These are phyloP conservation scores for Phytopythium sindhum DNA, from an alignment of 352 stramenopile genomes.

Conservation along the genomic window DNA sequence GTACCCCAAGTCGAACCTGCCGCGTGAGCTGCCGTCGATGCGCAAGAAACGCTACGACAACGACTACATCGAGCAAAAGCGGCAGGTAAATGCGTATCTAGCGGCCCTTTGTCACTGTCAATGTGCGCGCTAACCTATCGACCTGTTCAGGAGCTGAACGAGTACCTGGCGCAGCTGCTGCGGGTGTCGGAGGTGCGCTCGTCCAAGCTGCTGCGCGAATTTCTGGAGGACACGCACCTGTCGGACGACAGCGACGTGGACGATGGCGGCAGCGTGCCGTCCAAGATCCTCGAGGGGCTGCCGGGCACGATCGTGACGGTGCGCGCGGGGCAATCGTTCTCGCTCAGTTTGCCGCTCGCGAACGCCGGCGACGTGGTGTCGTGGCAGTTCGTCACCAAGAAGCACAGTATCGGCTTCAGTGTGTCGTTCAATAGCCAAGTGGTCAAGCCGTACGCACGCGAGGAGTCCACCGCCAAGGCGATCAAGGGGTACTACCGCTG, in stretches of 20 bases:
- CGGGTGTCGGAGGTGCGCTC: constrained; percentile 48
- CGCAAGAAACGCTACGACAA: constrained; percentile 71
- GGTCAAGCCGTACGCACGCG: constrained; percentile 61
- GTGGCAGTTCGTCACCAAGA: constrained; percentile 78
- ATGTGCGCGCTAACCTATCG: background rate
- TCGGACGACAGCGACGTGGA: constrained; percentile 61
- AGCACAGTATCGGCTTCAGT: constrained; percentile 80
- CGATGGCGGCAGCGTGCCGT: constrained; percentile 23
- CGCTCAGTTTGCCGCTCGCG: constrained; percentile 43
- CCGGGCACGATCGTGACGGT: constrained; percentile 67
- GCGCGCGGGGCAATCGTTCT: constrained; percentile 65
- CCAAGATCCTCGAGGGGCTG: constrained; percentile 49
- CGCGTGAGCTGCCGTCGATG: constrained; percentile 58
- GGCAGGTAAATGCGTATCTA: constrained; percentile 12
- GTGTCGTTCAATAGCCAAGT: constrained; percentile 62
- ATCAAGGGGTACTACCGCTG: constrained; percentile 68
- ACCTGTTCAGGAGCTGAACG: constrained; percentile 39
- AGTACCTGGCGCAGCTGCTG: constrained; percentile 51
- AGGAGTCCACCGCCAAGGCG: constrained; percentile 56
- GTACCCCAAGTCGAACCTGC: constrained; percentile 66
- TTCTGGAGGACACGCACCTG: constrained; percentile 49
- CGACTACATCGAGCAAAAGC: constrained; percentile 76
- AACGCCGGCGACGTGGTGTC: constrained; percentile 45
- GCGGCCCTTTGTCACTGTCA: background rate
- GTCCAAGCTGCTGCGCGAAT: constrained; percentile 53